Evolutionary conservation across 1,284 basidiomycete genomes (phyloP).

Genomic region (Rugosomyces carneus): DNA sequence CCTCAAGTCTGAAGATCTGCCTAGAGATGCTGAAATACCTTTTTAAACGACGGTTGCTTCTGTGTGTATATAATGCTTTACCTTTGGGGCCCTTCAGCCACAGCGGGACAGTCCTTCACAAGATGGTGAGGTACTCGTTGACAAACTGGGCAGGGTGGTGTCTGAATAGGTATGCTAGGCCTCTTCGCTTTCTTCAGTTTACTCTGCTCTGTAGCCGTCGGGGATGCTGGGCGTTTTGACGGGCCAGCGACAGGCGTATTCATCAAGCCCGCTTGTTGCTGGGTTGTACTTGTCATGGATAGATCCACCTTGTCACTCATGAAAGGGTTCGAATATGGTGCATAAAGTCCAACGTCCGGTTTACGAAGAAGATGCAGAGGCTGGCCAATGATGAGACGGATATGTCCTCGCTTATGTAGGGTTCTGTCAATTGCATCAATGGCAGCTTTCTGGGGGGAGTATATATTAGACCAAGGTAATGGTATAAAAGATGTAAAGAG

Average conservation of each 20-base stretch:
- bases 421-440: conserved; percentile 61
- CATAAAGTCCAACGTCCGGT: conserved; percentile 11
- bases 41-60: not conserved
- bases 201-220: conserved; percentile 12
- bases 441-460: conserved; percentile 45
- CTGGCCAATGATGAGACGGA: conserved; percentile 52
- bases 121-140: conserved; percentile 28
- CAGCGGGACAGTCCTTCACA: conserved; percentile 47
- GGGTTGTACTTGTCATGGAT: not conserved
- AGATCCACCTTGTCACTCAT: no score
- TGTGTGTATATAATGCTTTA: conserved; percentile 21
- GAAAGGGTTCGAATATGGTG: not conserved
- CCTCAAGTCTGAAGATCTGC: conserved; percentile 44
- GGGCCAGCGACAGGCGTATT: conserved; percentile 12
- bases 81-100: conserved; percentile 45
- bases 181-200: conserved; percentile 36
- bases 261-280: not conserved
- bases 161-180: conserved; percentile 1
- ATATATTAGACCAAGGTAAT: conserved; percentile 9
- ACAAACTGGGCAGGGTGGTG: conserved; percentile 41
- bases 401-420: conserved; percentile 46
- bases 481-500: conserved; percentile 15
- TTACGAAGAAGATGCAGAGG: conserved; percentile 50
- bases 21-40: conserved; percentile 29
- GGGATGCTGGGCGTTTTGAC: conserved; percentile 23